A percentile compares a stretch with the other conserved stretches of the same genome.
Conservation (phyloP, 257 asterid species). For the Thymus mandschuricus region DNA sequence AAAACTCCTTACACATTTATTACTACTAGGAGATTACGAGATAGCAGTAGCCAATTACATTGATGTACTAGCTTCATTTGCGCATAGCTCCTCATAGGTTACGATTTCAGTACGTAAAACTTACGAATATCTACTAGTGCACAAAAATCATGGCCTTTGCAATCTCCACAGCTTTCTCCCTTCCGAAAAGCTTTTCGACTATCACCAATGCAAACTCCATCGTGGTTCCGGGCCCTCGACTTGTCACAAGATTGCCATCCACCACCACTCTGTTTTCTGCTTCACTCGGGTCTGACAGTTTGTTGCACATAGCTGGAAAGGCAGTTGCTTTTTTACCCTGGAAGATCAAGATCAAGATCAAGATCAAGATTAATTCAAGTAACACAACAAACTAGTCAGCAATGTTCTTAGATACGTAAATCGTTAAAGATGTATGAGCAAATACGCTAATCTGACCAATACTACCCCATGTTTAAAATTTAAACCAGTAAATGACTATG, state of each 20-base stretch:
- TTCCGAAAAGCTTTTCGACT: slow-evolving; percentile 71
- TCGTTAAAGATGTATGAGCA: not conserved
- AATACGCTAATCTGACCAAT: no score
- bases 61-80: not conserved
- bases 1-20: slow-evolving; percentile 4
- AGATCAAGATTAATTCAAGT: not conserved
- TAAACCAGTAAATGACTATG: no score
- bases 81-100: not conserved
- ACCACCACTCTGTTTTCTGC: slow-evolving; percentile 80
- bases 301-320: slow-evolving; percentile 82
- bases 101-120: slow-evolving; percentile 18
- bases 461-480: no score
- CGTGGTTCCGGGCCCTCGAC: slow-evolving; percentile 95
- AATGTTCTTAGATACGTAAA: not conserved
- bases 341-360: not conserved
- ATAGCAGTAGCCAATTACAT: not conserved
- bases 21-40: no score
- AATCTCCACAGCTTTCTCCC: slow-evolving; percentile 62
- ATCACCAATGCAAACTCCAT: slow-evolving; percentile 86
- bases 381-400: not conserved
- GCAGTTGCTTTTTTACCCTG: slow-evolving; percentile 98
- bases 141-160: slow-evolving; percentile 75
- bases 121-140: slow-evolving; percentile 27
- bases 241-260: slow-evolving; percentile 88
- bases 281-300: slow-evolving; percentile 73